These are phyloP conservation scores for Arctium lappa DNA, from an alignment of 129 eudicot species.

Conservation along the genomic window DNA sequence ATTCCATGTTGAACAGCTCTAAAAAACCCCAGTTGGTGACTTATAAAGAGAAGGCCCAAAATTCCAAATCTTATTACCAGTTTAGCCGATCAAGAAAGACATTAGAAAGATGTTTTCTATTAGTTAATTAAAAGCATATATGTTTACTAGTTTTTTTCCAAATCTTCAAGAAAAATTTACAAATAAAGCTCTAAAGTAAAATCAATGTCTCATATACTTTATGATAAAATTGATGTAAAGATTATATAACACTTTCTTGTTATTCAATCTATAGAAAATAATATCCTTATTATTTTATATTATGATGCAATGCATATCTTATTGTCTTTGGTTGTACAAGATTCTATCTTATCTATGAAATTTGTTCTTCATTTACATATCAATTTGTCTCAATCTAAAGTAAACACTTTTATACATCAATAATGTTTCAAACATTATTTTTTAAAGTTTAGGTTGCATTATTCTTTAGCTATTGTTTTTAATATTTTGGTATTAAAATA, in stretches of 20 bases:
- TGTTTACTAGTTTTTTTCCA: too few species aligned
- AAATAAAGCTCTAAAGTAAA: too few species aligned
- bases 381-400: background rate
- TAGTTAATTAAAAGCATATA: too few species aligned
- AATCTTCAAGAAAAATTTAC: too few species aligned
- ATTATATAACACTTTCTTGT: background rate
- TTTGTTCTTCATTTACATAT: background rate
- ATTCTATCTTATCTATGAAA: conserved; percentile 21
- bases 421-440: too few species aligned
- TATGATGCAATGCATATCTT: background rate
- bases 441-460: background rate
- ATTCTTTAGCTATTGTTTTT: background rate
- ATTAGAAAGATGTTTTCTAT: too few species aligned
- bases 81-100: too few species aligned
- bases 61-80: too few species aligned
- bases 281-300: background rate
- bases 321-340: conserved; percentile 5
- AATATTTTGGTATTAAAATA: background rate
- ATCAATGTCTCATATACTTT: too few species aligned
- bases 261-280: background rate
- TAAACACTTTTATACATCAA: background rate
- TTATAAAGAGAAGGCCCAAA: too few species aligned
- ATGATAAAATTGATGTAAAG: background rate
- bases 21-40: too few species aligned
- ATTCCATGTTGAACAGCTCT: too few species aligned